These are phyloP conservation scores for Clarireedia sp. DNA, from an alignment of 2,329 filamentous ascomycete species.

Conservation along the genomic window DNA sequence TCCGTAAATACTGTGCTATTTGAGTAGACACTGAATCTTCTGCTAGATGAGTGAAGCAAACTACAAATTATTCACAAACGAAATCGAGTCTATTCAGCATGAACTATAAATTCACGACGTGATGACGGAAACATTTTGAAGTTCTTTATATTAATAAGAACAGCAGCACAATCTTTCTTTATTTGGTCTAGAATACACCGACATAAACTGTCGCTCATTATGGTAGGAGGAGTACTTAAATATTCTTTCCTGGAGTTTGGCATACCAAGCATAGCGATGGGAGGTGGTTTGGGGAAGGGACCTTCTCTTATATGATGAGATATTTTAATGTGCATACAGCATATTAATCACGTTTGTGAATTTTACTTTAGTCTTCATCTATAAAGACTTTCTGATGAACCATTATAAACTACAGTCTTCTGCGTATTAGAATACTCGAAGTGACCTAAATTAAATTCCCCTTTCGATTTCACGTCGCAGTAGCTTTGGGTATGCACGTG, in stretches of 20 bases:
- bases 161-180: constrained; percentile 9
- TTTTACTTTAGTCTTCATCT: not conserved
- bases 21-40: not conserved
- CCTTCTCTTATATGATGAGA: constrained; percentile 15
- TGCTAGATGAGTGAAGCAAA: constrained; percentile 28
- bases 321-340: not conserved
- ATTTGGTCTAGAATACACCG: constrained; percentile 21
- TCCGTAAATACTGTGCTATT: constrained; percentile 6
- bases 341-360: not conserved
- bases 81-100: constrained; percentile 30
- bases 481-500: not conserved
- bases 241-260: constrained; percentile 21
- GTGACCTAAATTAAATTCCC: too few species aligned
- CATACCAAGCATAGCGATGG: constrained; percentile 25
- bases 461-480: too few species aligned
- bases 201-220: constrained; percentile 12
- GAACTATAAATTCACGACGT: constrained; percentile 18
- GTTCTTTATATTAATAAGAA: not conserved
- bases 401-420: not conserved
- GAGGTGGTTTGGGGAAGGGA: constrained; percentile 30
- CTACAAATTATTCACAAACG: constrained; percentile 26
- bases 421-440: not conserved
- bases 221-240: constrained; percentile 9
- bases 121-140: not conserved
- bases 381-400: not conserved